Evolutionary conservation across 2,329 filamentous ascomycete species (phyloP), one percentile per base, ranked within the genome.

Genomic region (Mariannaea elegans): DNA sequence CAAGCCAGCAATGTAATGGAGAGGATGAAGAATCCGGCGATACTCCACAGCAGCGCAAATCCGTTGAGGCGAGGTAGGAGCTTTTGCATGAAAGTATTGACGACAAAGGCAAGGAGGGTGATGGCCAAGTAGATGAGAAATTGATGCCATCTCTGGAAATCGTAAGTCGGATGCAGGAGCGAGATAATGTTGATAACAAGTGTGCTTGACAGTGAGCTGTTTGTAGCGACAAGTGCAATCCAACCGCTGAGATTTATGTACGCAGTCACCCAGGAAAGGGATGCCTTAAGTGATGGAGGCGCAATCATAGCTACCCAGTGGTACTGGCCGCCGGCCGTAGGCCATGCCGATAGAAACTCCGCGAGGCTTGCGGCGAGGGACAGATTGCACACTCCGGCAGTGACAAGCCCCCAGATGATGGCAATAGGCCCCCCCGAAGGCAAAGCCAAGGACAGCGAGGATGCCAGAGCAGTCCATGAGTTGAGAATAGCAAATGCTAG

Each of bases 241-340:
- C 89, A 91, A 16, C 88, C 89, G 12, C 86, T 87, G 39, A 88
- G 84, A 67, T 88, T 89, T 71, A 88, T 90, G 88, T 89, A 92
- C 5, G 72, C 73, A 0, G 72, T 75, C 1, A 74, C 58, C 73
- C 73, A 75, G 3, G 73, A 75, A 1, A 75, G 56, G 0, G 65
- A 58, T 1, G 61, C 59, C 34, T 66, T 69, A 2, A 69, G 42
- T 1, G 66, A 65, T 0, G 31, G 41, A 0, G 67, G 67, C 0
- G 67, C 63, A 41, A 69, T 65, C 3, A 61, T 67, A n/a, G 89
- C 88, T 2, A 89, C 89, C 89, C 89, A 92, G 71, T 91, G 88
- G 63, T 92, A 91, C 72, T 89, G 83, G 4, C 84, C 87, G 61
- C 83, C 84, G 3, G 84, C 84, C 0, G 80, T 82, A 1, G 80